These are phyloP conservation scores for Botryotinia narcissicola DNA, from an alignment of 2,329 filamentous ascomycete genomes.

Conservation along the genomic window DNA sequence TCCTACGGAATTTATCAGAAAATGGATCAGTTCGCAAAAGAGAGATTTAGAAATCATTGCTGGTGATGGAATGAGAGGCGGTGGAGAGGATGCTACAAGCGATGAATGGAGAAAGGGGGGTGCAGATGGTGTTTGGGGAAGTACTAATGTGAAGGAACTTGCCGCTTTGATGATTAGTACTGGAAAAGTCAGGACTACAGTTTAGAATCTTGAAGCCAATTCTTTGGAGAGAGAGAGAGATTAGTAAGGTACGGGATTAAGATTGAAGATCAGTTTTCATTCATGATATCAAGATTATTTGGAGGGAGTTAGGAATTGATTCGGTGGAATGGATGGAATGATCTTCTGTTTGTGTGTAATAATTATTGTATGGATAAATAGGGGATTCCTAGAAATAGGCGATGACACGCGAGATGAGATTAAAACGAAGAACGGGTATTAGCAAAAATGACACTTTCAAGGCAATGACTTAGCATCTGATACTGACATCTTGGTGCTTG, in stretches of 20 bases:
- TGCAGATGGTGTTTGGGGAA: conserved; percentile 60
- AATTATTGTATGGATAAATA: conserved; percentile 3
- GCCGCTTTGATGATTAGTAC: conserved; percentile 54
- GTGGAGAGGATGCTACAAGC: conserved; percentile 52
- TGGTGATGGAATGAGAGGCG: conserved; percentile 48
- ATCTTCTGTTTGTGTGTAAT: background rate
- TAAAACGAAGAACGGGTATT: background rate
- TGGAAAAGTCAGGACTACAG: background rate
- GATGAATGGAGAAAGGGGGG: conserved; percentile 71
- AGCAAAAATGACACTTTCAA: too few species aligned
- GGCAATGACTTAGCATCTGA: background rate
- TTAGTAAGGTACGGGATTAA: background rate
- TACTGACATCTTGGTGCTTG: background rate
- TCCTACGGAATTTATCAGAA: conserved; percentile 77
- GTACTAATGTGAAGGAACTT: conserved; percentile 60
- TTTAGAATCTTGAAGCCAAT: background rate
- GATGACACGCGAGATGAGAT: conserved; percentile 1
- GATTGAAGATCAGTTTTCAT: background rate
- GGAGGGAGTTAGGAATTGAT: conserved; percentile 8
- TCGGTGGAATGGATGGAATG: background rate
- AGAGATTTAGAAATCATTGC: conserved; percentile 42
- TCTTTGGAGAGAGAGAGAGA: background rate
- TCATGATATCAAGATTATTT: conserved; percentile 17
- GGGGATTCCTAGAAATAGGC: background rate
- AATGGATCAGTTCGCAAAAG: conserved; percentile 90